A percentile compares a stretch with the other conserved stretches of the same genome.
Conservation (phyloP, 768 basidiomycete species). For the Pholiota conissans region DNA sequence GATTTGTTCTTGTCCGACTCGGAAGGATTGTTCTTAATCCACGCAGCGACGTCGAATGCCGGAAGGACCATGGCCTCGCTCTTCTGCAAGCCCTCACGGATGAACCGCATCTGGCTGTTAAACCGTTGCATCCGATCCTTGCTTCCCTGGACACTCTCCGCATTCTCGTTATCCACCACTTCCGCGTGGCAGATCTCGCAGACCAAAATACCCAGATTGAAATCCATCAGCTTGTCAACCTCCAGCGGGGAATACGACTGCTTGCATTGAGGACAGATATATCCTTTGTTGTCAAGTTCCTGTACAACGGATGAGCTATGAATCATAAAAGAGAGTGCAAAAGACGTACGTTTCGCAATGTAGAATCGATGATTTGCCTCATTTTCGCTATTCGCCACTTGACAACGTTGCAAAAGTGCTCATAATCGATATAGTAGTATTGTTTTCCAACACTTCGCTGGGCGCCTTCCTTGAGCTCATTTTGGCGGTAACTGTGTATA, state of each 20-base stretch:
- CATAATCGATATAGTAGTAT: slow-evolving; percentile 97
- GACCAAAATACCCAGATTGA: slow-evolving; percentile 58
- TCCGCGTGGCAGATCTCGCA: slow-evolving; percentile 91
- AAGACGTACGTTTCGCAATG: slow-evolving; percentile 76
- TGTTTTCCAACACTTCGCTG: slow-evolving; percentile 85
- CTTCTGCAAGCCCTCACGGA: slow-evolving; percentile 84
- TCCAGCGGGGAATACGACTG: slow-evolving; percentile 85
- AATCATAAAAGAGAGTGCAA: background rate
- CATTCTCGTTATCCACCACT: slow-evolving; percentile 89
- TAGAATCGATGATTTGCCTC: slow-evolving; percentile 86
- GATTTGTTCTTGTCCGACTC: slow-evolving; percentile 63
- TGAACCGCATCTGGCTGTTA: slow-evolving; percentile 86
- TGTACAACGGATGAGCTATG: slow-evolving; percentile 28
- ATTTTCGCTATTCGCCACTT: slow-evolving; percentile 97
- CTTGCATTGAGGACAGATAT: slow-evolving; percentile 88
- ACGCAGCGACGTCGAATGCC: slow-evolving; percentile 81
- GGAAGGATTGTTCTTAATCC: slow-evolving; percentile 73
- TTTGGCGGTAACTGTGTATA: slow-evolving; percentile 73
- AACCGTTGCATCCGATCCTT: slow-evolving; percentile 97
- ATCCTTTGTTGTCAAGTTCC: slow-evolving; percentile 98
- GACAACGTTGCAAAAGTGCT: slow-evolving; percentile 94
- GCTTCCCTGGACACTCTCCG: slow-evolving; percentile 79
- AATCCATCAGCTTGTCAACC: slow-evolving; percentile 81
- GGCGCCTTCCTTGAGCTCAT: slow-evolving; percentile 88
- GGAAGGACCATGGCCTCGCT: slow-evolving; percentile 88